Conservation (phyloP, 441 rosid species). For the Mallotus japonicus region DNA sequence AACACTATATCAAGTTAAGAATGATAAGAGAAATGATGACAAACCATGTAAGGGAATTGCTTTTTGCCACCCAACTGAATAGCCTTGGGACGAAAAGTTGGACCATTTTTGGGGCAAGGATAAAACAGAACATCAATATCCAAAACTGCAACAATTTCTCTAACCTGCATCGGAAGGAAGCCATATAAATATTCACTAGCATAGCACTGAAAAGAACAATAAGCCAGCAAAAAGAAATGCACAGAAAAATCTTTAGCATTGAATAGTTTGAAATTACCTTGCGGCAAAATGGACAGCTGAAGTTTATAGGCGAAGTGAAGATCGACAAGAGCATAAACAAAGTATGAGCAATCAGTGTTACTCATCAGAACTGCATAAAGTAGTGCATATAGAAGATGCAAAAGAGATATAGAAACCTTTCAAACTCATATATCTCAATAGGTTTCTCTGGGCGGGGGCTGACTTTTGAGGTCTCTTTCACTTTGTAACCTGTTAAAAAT, state of each 20-base stretch:
- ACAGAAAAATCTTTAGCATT: neutral
- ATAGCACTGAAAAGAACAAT: neutral
- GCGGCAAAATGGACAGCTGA: constrained; percentile 94
- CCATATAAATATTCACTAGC: constrained; percentile 9
- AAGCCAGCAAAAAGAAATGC: neutral
- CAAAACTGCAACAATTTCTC: constrained; percentile 85
- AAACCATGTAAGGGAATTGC: constrained; percentile 94
- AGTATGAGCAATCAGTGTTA: constrained; percentile 25
- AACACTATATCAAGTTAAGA: neutral
- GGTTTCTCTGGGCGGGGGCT: constrained; percentile 94
- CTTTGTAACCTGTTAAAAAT: constrained; percentile 49
- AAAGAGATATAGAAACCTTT: constrained; percentile 45
- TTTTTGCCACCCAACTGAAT: constrained; percentile 78
- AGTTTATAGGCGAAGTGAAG: constrained; percentile 27
- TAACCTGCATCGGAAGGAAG: constrained; percentile 50
- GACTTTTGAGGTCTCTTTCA: constrained; percentile 72
- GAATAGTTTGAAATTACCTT: constrained; percentile 52
- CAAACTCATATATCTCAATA: constrained; percentile 93
- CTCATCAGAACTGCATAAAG: constrained; percentile 21
- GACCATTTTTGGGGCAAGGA: constrained; percentile 92
- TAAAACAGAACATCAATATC: constrained; percentile 88
- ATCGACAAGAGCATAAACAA: constrained; percentile 24
- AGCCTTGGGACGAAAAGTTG: constrained; percentile 81
- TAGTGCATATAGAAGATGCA: constrained; percentile 1
- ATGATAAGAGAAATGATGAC: constrained; percentile 29